Evolutionary conservation across 176 grass and related monocot species (phyloP).

Genomic region (Dendrocalamus sinicus): DNA sequence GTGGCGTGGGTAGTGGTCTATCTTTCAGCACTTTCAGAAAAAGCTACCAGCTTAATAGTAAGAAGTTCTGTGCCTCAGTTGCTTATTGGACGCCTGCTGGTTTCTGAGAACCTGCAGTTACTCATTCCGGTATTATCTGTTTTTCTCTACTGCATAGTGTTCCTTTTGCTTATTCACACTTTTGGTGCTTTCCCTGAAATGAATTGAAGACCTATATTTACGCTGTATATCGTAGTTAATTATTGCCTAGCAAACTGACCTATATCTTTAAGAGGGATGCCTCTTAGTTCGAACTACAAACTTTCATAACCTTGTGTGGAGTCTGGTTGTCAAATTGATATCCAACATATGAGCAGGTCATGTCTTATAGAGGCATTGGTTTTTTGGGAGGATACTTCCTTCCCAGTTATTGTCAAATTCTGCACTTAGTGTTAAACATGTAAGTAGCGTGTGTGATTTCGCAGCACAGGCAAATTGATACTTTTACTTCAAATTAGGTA

Average conservation of each 20-base stretch:
- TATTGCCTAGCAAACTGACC: not conserved
- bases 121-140: slow-evolving; percentile 75
- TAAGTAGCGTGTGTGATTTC: slow-evolving; percentile 23
- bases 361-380: not conserved
- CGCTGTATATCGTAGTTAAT: not conserved
- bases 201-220: not conserved
- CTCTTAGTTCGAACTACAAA: slow-evolving; percentile 9
- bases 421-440: not conserved
- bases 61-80: slow-evolving; percentile 68
- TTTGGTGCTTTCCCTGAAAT: slow-evolving; percentile 8
- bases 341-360: not conserved
- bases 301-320: slow-evolving; percentile 4
- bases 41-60: slow-evolving; percentile 57
- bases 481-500: slow-evolving; percentile 64
- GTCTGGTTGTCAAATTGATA: not conserved
- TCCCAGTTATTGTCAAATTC: not conserved
- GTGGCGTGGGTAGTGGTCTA: slow-evolving; percentile 96
- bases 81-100: slow-evolving; percentile 65
- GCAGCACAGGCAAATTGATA: slow-evolving; percentile 25
- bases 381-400: not conserved
- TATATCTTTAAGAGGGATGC: not conserved
- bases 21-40: slow-evolving; percentile 93
- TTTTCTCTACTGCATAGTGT: slow-evolving; percentile 13
- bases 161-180: slow-evolving; percentile 21
- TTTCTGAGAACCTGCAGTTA: slow-evolving; percentile 81